phyloP scores from a whole-genome alignment of 2,329 filamentous ascomycete genomes.

The Furcasterigmium furcatum region DNA sequence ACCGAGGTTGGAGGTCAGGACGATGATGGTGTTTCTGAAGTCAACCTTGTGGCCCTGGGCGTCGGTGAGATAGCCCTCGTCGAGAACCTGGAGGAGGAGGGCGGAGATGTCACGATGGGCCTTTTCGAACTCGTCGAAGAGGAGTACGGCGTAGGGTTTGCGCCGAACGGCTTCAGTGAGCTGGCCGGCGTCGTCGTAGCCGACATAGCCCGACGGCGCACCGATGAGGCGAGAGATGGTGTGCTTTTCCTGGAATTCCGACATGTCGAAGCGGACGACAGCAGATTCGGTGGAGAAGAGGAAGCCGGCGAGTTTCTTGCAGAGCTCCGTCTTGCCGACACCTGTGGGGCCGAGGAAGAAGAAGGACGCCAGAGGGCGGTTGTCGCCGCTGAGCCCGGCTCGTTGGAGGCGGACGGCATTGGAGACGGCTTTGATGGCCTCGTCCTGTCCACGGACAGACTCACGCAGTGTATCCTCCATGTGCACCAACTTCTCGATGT shows the following conservation, averaged over 20 bases:
- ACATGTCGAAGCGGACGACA: conserved; percentile 95
- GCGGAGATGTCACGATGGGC: conserved; percentile 93
- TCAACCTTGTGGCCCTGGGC: conserved; percentile 95
- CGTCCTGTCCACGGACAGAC: conserved; percentile 88
- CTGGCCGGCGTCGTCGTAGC: conserved; percentile 95
- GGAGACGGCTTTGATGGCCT: conserved; percentile 85
- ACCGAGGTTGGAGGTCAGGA: conserved; percentile 92
- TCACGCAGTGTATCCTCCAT: conserved; percentile 90
- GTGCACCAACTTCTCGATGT: conserved; percentile 89
- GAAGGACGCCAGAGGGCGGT: conserved; percentile 87
- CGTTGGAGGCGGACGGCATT: conserved; percentile 93
- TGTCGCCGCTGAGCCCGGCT: conserved; percentile 87
- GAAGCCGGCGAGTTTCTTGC: conserved; percentile 92
- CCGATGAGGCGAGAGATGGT: conserved; percentile 92
- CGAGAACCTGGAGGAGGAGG: conserved; percentile 86
- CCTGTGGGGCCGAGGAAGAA: conserved; percentile 98
- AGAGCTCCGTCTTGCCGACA: conserved; percentile 95
- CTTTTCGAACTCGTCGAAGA: conserved; percentile 98
- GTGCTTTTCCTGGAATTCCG: conserved; percentile 95
- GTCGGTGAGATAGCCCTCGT: conserved; percentile 94
- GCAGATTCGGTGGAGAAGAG: conserved; percentile 90
- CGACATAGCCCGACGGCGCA: conserved; percentile 89
- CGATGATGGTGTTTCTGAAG: conserved; percentile 94
- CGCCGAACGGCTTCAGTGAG: conserved; percentile 91
- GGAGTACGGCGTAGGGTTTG: conserved; percentile 90